Evolutionary conservation across 2,329 filamentous ascomycete genomes (phyloP).

Genomic region (Thermoascus crustaceus): DNA sequence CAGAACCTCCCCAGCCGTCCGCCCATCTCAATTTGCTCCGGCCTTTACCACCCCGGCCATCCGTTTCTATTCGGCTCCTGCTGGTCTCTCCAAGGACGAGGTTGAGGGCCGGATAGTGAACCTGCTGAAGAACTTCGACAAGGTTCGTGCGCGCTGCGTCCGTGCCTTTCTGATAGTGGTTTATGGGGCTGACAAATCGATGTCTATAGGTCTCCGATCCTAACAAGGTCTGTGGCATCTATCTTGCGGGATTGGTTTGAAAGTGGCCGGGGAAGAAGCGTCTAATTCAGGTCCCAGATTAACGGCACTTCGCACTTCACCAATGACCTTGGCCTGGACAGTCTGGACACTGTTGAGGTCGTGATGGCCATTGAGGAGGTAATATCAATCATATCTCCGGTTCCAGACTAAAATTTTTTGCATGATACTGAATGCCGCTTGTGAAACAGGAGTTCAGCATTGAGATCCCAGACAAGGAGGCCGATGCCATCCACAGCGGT

Average conservation of each 20-base stretch:
- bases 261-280: neutral
- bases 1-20: slow-evolving; percentile 54
- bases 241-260: neutral
- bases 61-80: slow-evolving; percentile 78
- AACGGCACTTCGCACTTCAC: slow-evolving; percentile 79
- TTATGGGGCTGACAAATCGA: slow-evolving; percentile 21
- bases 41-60: slow-evolving; percentile 59
- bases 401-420: slow-evolving; percentile 7
- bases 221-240: slow-evolving; percentile 28
- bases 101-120: slow-evolving; percentile 88
- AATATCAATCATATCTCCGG: slow-evolving; percentile 16
- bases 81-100: slow-evolving; percentile 70
- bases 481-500: slow-evolving; percentile 90
- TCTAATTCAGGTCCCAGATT: slow-evolving; percentile 54
- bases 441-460: slow-evolving; percentile 66
- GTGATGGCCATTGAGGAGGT: slow-evolving; percentile 99
- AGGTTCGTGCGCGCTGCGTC: slow-evolving; percentile 51
- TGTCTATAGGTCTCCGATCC: slow-evolving; percentile 28
- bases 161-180: slow-evolving; percentile 39
- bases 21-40: slow-evolving; percentile 53
- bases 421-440: slow-evolving; percentile 6
- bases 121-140: slow-evolving; percentile 93
- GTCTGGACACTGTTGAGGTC: slow-evolving; percentile 96
- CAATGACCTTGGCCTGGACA: slow-evolving; percentile 95
- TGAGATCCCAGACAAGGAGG: slow-evolving; percentile 96